phyloP scores from a whole-genome alignment of 371 early-diverging fungal species.

The Mortierella sp. region DNA sequence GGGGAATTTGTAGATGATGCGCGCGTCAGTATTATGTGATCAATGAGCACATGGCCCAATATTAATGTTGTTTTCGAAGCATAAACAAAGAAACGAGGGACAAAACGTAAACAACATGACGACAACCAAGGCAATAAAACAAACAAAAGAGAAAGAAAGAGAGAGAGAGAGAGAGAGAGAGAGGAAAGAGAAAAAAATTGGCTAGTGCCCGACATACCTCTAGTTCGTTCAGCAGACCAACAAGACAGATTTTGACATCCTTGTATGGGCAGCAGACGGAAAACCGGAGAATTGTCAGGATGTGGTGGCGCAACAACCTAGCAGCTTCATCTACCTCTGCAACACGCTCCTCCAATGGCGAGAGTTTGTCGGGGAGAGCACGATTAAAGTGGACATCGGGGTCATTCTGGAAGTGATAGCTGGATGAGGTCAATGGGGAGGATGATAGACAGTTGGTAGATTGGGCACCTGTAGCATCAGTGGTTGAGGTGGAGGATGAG shows the following conservation, averaged over 20 bases:
- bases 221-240: constrained; percentile 59
- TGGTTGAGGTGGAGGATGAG: constrained; percentile 24
- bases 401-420: constrained; percentile 54
- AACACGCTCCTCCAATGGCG: constrained; percentile 50
- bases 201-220: constrained; percentile 49
- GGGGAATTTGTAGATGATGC: not conserved
- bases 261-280: constrained; percentile 69
- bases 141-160: too few relatives aligned
- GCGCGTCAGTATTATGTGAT: constrained; percentile 3
- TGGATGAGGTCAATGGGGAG: constrained; percentile 32
- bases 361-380: constrained; percentile 44
- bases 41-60: not conserved
- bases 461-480: constrained; percentile 6
- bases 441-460: constrained; percentile 16
- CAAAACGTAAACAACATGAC: constrained; percentile 2
- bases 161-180: too few relatives aligned
- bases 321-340: constrained; percentile 54
- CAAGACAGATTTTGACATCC: constrained; percentile 69
- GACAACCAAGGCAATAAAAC: too few relatives aligned
- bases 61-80: not conserved
- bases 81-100: not conserved
- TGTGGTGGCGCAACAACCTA: constrained; percentile 52
- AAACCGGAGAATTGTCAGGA: constrained; percentile 69
- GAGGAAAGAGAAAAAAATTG: not conserved
- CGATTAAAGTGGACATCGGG: constrained; percentile 55